These are phyloP conservation scores for Sordariomycetes sp. DNA, from an alignment of 2,329 filamentous ascomycete genomes.

Conservation along the genomic window DNA sequence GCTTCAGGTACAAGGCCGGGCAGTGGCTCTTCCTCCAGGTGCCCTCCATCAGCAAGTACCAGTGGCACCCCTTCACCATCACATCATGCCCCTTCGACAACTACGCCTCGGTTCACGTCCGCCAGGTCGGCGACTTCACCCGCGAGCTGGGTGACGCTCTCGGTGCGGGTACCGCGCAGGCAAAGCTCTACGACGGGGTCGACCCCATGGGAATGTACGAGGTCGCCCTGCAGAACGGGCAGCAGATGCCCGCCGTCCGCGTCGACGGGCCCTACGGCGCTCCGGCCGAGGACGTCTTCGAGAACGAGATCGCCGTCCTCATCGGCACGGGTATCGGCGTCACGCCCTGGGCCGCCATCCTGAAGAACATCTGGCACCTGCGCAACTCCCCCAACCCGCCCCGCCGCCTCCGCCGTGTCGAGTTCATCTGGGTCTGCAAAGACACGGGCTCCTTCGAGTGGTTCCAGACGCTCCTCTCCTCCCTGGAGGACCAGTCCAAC, in stretches of 20 bases:
- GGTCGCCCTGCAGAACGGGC: constrained; percentile 85
- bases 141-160: constrained; percentile 86
- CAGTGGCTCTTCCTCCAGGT: constrained; percentile 98
- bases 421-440: constrained; percentile 98
- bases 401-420: constrained; percentile 80
- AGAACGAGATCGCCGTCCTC: constrained; percentile 80
- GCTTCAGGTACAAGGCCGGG: constrained; percentile 95
- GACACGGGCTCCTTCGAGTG: constrained; percentile 95
- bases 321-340: constrained; percentile 84
- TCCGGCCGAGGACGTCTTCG: constrained; percentile 93
- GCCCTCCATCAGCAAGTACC: constrained; percentile 75
- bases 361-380: constrained; percentile 98
- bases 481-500: constrained; percentile 77
- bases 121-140: constrained; percentile 96
- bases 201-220: constrained; percentile 98
- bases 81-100: constrained; percentile 95
- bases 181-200: constrained; percentile 81
- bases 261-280: constrained; percentile 96
- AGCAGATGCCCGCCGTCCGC: constrained; percentile 81
- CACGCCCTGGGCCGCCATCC: constrained; percentile 76
- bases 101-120: constrained; percentile 88
- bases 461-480: constrained; percentile 92
- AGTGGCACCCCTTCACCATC: constrained; percentile 99
- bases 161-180: constrained; percentile 81
- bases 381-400: constrained; percentile 85